Evolutionary conservation across 2,329 filamentous ascomycete species (phyloP).

Genomic region (Ceratocystiopsis brevicomis): DNA sequence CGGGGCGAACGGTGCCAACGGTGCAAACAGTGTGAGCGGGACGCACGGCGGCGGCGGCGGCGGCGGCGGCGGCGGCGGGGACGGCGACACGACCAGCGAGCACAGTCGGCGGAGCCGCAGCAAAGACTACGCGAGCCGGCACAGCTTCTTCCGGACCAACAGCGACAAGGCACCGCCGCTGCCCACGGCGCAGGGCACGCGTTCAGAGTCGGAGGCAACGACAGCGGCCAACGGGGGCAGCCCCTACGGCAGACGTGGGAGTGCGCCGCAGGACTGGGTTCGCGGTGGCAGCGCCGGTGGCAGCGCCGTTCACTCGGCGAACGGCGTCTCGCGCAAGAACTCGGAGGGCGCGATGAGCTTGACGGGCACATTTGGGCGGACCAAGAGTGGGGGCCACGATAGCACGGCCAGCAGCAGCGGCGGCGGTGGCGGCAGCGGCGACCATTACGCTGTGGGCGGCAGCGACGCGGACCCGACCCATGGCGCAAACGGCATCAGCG

Average conservation of each 20-base stretch:
- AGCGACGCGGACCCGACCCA: conserved; percentile 1
- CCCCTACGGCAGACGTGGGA: background rate
- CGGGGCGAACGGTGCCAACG: background rate
- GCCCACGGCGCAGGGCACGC: background rate
- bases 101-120: conserved; percentile 8
- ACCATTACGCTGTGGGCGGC: conserved; percentile 10
- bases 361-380: too few species aligned
- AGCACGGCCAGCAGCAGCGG: conserved; percentile 8
- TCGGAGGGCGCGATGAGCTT: too few species aligned
- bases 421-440: conserved; percentile 2
- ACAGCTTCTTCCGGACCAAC: conserved; percentile 24
- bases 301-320: background rate
- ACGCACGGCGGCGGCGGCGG: conserved; percentile 5
- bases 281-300: background rate
- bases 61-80: conserved; percentile 10
- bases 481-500: background rate
- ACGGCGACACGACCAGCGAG: conserved; percentile 14
- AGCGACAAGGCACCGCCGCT: conserved; percentile 2
- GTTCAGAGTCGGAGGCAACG: background rate
- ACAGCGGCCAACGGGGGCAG: background rate
- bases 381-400: conserved; percentile 3
- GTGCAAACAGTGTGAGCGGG: too few species aligned
- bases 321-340: too few species aligned
- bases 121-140: conserved; percentile 19
- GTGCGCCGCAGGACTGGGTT: background rate